Percentiles rank a stretch among this genome's conserved stretches.
Evolutionary conservation across 306 rosid species (phyloP).

Genomic region (Fagus crenata): DNA sequence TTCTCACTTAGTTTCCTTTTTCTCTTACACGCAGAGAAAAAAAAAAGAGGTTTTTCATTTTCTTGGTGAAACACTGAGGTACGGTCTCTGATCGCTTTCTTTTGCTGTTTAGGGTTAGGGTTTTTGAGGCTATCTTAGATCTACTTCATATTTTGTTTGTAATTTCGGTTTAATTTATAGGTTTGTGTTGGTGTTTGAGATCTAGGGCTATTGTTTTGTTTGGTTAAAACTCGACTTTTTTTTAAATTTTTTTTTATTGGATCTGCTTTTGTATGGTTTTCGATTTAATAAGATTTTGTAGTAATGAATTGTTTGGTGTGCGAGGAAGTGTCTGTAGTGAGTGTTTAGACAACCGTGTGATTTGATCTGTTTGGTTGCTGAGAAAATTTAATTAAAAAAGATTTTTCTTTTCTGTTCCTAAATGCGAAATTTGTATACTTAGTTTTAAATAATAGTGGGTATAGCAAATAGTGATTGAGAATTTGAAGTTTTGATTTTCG

Average conservation of each 20-base stretch:
- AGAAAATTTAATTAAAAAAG: neutral
- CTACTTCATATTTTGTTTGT: neutral
- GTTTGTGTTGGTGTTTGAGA: slow-evolving; percentile 9
- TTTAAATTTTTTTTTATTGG: neutral
- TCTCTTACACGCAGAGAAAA: neutral
- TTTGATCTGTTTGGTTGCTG: slow-evolving; percentile 23
- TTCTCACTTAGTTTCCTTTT: neutral
- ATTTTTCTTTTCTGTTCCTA: neutral
- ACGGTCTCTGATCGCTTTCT: neutral
- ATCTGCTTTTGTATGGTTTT: slow-evolving; percentile 7
- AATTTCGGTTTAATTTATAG: neutral
- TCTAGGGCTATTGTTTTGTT: slow-evolving; percentile 12
- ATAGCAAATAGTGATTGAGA: neutral
- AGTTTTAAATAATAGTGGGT: slow-evolving; percentile 17
- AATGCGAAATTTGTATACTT: neutral
- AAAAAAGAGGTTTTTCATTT: neutral
- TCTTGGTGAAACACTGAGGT: slow-evolving; percentile 24
- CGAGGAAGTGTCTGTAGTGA: neutral
- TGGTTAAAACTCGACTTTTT: neutral
- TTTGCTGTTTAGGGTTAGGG: slow-evolving; percentile 1
- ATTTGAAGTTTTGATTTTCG: neutral
- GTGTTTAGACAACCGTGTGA: neutral
- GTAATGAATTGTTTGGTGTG: slow-evolving; percentile 7
- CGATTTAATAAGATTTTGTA: neutral
- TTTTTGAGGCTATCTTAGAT: slow-evolving; percentile 9